Conservation (phyloP, 768 basidiomycete genomes). For the Mycena indigotica region DNA sequence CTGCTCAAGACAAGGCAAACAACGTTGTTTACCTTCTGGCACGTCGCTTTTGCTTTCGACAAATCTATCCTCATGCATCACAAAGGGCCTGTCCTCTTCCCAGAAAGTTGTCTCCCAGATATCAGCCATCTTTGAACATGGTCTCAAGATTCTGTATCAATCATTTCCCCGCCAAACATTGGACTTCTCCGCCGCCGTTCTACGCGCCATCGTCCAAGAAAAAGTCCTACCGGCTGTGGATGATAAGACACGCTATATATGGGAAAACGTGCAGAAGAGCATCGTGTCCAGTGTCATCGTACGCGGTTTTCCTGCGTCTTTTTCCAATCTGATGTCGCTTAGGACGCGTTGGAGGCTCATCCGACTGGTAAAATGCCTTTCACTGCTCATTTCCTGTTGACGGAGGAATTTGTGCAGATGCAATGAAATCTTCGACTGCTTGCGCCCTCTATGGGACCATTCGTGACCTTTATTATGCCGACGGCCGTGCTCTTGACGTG, state of each 20-base stretch:
- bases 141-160: slow-evolving; percentile 1
- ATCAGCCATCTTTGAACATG: background rate
- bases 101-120: background rate
- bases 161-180: slow-evolving; percentile 8
- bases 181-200: slow-evolving; percentile 9
- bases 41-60: background rate
- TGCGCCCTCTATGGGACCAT: slow-evolving; percentile 3
- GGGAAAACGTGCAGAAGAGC: slow-evolving; percentile 18
- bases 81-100: slow-evolving; percentile 9
- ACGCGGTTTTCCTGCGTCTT: background rate
- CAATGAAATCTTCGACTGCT: slow-evolving; percentile 5
- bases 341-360: slow-evolving; percentile 14
- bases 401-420: background rate
- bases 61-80: background rate
- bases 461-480: slow-evolving; percentile 12
- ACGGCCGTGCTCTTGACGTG: background rate
- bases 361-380: background rate
- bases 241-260: background rate
- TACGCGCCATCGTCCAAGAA: slow-evolving; percentile 9
- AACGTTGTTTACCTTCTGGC: background rate
- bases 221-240: slow-evolving; percentile 9
- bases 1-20: background rate
- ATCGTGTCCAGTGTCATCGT: slow-evolving; percentile 16
- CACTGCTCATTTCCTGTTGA: background rate
- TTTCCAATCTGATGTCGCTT: background rate